A percentile compares a stretch with the other conserved stretches of the same genome.
Evolutionary conservation across 2,329 filamentous ascomycete genomes (phyloP).

Genomic region (Penicillium sp.): DNA sequence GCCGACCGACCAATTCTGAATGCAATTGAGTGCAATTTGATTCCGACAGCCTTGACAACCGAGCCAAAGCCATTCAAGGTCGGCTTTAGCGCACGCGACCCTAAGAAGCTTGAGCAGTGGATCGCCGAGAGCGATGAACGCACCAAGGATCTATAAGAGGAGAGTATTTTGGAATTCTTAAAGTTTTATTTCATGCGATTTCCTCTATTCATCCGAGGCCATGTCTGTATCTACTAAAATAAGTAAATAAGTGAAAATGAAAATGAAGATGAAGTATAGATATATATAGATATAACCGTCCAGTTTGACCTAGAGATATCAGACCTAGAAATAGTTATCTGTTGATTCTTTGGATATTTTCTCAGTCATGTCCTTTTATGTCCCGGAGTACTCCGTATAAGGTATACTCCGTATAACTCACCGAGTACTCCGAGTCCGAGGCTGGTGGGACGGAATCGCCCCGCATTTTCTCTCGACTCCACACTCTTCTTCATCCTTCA

Average conservation of each 20-base stretch:
- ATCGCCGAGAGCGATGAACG: constrained; percentile 54
- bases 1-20: constrained; percentile 56
- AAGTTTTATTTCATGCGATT: neutral
- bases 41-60: constrained; percentile 59
- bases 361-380: too few species aligned
- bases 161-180: neutral
- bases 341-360: neutral
- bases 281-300: neutral
- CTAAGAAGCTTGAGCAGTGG: constrained; percentile 51
- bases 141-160: constrained; percentile 48
- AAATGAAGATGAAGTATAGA: neutral
- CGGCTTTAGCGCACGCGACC: constrained; percentile 53
- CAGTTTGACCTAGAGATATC: neutral
- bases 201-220: too few species aligned
- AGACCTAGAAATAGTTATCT: neutral
- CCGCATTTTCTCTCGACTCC: constrained; percentile 11
- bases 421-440: too few species aligned
- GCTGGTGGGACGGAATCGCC: constrained; percentile 11
- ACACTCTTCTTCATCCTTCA: constrained; percentile 5
- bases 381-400: too few species aligned
- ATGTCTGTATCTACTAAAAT: neutral
- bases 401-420: too few species aligned
- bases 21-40: constrained; percentile 57
- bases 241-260: neutral
- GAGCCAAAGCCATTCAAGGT: constrained; percentile 65